Base-by-base conservation (phyloP, 1,139 yeast genomes). In the Saccharomycopsis crataegensis region DNA sequence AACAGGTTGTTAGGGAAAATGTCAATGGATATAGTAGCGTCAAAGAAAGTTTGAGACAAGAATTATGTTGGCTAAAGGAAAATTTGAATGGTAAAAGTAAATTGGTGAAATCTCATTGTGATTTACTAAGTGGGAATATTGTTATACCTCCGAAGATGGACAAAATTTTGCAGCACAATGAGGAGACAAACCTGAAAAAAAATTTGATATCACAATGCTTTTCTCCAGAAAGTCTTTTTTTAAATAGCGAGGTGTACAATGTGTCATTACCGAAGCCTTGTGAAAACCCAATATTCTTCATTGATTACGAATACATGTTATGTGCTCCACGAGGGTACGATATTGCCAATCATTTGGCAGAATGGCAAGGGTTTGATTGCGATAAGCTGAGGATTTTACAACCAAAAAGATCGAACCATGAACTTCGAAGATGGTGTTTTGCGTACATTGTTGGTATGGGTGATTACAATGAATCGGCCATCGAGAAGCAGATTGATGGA, bases 291-390 rank as follows among this genome's bases (percentile, higher is more conserved):
- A 75, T 84, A 16, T 75, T 80, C 33, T 85, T 86, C 62, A 86
- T 86, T 51, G 95, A 86, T 65, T 86, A 86, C 64, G 95, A 86
- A 68, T 86, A 86, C 64, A 82, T 87, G 77, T 74, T 83, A 62
- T 86, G 87, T 2, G 88, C 89, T 1, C 91, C 94, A 1, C 69
- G 93, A 55, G 93, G 88, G 0, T 86, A 85, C 65, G 95, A 86
- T 64, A 80, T 86, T 28, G 89, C 94, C n/a, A 86, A 86, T 64
- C 94, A 86, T 67, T 80, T 86, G 61, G 83, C 86, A 65, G 95
- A 86, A 67, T 86, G 93, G 93, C 94, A 86, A 64, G 95, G 95
- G 1, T 85, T 84, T 61, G 81, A 82, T 58, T 86, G 94, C 66
- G 80, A 82, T 59, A 73, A 78, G 31, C 68, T 73, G 11, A 77